Base-by-base conservation (phyloP, 2,329 filamentous ascomycete species). In the Pseudonectria foliicola region DNA sequence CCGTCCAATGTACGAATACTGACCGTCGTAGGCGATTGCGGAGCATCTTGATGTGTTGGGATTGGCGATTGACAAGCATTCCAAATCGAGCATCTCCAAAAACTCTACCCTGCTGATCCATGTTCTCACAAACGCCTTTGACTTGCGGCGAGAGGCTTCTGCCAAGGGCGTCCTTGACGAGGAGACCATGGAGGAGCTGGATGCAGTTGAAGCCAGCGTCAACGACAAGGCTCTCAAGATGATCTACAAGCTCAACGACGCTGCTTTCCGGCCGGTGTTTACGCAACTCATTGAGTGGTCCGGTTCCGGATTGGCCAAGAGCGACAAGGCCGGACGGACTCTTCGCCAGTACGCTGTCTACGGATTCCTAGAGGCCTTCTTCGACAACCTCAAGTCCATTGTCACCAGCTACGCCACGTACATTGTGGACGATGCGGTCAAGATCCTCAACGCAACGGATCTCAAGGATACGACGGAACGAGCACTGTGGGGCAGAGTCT, bases 161-260 rank as follows among this genome's bases (percentile, higher is more conserved):
- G 57, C 58, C 8, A 68, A 72, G 40, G 63, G 70, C 23, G 63
- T 73, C 2, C 58, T 67, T 15, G 57, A 54, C 37, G 62, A 69
- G 24, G 58, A 67, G 27, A 52, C 43, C 25, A 53, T 68, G 12
- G 61, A 71, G 11, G 64, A 73, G 29, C 58, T 85, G 6, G 60
- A 68, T 13, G 66, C 70, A 27, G 67, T 87, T 10, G 86, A 94
- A 55, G 63, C 66, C 2, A 66, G 69, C 10, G 54, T 85, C 46
- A 82, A 86, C 54, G 75, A 82, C 8, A 77, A 83, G 10, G 77
- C 81, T 0, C 75, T 98, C 39, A 85, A 87, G 60, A 92, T 95
- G 80, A 84, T 95, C 35, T 87, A 94, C 68, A 96, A 96, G 68
- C 75, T 98, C 42, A 96, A 95, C 62, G 92, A 98, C 56, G 81